Base-by-base conservation (phyloP, 2,329 filamentous ascomycete species). In the Chalaropsis thielavioides region DNA sequence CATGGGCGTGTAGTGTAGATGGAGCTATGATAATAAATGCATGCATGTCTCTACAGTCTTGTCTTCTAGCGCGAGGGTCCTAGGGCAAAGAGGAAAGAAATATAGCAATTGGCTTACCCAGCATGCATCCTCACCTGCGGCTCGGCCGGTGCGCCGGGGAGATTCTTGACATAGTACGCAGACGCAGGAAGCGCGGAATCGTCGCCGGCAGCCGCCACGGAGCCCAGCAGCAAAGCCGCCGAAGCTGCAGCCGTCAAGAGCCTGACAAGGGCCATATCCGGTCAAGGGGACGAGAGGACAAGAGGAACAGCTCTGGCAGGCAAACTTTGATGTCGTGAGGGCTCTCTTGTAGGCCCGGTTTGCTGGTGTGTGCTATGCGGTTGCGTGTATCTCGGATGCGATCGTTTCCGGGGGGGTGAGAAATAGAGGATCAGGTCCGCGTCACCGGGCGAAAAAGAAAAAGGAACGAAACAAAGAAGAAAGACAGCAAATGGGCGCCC, bases 71-170 rank as follows among this genome's bases (percentile, higher is more conserved):
- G 31, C 31, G 6, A 6, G 31, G 2, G 2, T 31, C 6, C 31
- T 31, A n/a, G 31, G 3, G 6, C 31, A 6, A 6, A 31, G 6
- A 31, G 11, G 15, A 17, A 17, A 58, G 54, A 6, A 38, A 63
- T 35, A 56, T 24, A 11, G 19, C n/a, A 22, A 38, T 43, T 54
- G 27, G 76, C 87, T 79, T 79, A 96, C 90, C 94, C 94, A 78
- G 94, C 92, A 81, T 97, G 94, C 92, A 97, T 97, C 80, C 96
- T 96, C 72, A 96, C 77, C 68, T 90, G 76, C 44, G 90, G 86
- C 22, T 84, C 70, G 63, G 84, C 80, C 10, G 95, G 92, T 64
- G 89, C 85, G 40, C 95, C 94, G 5, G 94, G 94, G 22, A 99
- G 80, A 8, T 86, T 83, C 71, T 84, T 85, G 64, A 99, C 88